Conservation (phyloP, 2,329 filamentous ascomycete genomes). For the Didymellaceae sp. region DNA sequence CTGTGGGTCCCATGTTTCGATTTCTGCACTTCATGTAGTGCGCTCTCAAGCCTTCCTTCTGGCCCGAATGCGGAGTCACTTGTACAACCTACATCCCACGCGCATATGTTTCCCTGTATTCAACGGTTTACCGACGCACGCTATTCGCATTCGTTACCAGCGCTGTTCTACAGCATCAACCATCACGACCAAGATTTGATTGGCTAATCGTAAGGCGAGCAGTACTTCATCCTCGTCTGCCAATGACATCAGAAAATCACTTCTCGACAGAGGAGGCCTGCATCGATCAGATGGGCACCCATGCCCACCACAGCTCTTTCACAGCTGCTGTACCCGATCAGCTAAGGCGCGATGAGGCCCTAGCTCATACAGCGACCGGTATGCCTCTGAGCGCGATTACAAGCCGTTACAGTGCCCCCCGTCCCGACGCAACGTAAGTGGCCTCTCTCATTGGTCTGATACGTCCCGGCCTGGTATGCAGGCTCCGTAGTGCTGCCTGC, state of each 20-base stretch:
- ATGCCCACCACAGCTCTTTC: slow-evolving; percentile 55
- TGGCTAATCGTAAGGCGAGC: slow-evolving; percentile 53
- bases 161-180: slow-evolving; percentile 40
- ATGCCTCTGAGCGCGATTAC: slow-evolving; percentile 57
- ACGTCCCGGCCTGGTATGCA: slow-evolving; percentile 41
- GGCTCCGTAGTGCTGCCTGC: slow-evolving; percentile 48
- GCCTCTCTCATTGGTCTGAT: slow-evolving; percentile 48
- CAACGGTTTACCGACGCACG: slow-evolving; percentile 41
- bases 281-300: slow-evolving; percentile 53
- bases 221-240: slow-evolving; percentile 53
- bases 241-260: slow-evolving; percentile 52
- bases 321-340: slow-evolving; percentile 55
- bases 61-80: slow-evolving; percentile 44
- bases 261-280: slow-evolving; percentile 55
- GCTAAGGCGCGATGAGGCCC: slow-evolving; percentile 58
- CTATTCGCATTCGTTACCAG: slow-evolving; percentile 49
- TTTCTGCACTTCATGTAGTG: slow-evolving; percentile 43
- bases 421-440: slow-evolving; percentile 64
- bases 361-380: slow-evolving; percentile 55
- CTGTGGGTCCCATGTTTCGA: slow-evolving; percentile 34
- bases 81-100: slow-evolving; percentile 46
- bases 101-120: slow-evolving; percentile 31
- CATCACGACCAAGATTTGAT: slow-evolving; percentile 34
- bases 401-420: slow-evolving; percentile 59
- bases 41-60: slow-evolving; percentile 40